Conservation (phyloP, 495 filamentous ascomycete species). For the Hypoxylon perforatum region DNA sequence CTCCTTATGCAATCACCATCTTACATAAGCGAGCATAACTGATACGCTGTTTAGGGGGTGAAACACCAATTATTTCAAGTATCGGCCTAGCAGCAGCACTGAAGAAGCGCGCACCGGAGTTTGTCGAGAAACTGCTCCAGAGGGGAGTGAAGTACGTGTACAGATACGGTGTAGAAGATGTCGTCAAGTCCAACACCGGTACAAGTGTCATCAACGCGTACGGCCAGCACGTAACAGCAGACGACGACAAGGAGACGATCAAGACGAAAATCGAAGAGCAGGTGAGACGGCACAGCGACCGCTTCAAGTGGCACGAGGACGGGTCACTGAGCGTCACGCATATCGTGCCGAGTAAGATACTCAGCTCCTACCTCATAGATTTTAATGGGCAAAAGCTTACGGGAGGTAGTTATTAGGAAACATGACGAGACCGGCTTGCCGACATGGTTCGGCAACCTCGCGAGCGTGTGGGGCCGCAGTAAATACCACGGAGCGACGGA, state of each 20-base stretch:
- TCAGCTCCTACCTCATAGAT: background rate
- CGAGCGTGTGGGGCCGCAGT: slow-evolving; percentile 38
- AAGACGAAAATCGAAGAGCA: slow-evolving; percentile 30
- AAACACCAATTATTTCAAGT: slow-evolving; percentile 33
- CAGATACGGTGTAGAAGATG: slow-evolving; percentile 38
- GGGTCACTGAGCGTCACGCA: slow-evolving; percentile 41
- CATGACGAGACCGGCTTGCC: slow-evolving; percentile 34
- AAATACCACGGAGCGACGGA: slow-evolving; percentile 40
- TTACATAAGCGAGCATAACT: background rate
- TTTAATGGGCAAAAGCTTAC: background rate
- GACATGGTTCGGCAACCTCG: slow-evolving; percentile 45
- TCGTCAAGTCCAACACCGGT: slow-evolving; percentile 39
- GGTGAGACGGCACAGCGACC: slow-evolving; percentile 30
- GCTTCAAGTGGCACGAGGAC: slow-evolving; percentile 44
- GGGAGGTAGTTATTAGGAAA: slow-evolving; percentile 35
- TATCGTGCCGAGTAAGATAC: slow-evolving; percentile 38
- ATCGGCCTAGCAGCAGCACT: slow-evolving; percentile 32
- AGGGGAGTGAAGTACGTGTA: slow-evolving; percentile 44
- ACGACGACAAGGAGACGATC: slow-evolving; percentile 26
- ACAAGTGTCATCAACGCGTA: slow-evolving; percentile 33
- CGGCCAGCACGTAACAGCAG: slow-evolving; percentile 24
- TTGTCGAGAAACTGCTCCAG: slow-evolving; percentile 31
- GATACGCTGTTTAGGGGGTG: slow-evolving; percentile 8
- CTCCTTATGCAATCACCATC: background rate
- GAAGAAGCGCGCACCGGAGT: slow-evolving; percentile 33